Evolutionary conservation across 2,329 filamentous ascomycete genomes (phyloP).

Genomic region (Calonectria pauciramosa): DNA sequence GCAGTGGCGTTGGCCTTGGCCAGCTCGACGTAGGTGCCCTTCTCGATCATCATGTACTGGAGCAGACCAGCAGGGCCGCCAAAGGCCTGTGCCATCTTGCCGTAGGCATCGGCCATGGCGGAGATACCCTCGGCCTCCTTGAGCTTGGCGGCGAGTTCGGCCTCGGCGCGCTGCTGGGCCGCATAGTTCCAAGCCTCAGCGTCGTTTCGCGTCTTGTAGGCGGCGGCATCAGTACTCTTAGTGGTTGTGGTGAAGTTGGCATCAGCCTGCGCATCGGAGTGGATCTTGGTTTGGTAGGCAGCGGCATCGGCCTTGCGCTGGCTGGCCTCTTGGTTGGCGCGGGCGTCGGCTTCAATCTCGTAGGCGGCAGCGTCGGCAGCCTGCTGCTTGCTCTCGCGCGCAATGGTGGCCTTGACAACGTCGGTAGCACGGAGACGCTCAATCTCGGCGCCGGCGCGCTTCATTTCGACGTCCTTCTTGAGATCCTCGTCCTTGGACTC

Average conservation of each 20-base stretch:
- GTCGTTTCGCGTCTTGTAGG: conserved; percentile 64
- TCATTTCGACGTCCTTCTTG: conserved; percentile 82
- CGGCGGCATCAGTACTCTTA: conserved; percentile 77
- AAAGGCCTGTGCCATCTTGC: conserved; percentile 77
- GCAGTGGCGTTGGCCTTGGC: conserved; percentile 84
- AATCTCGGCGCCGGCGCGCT: conserved; percentile 83
- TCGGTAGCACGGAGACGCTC: conserved; percentile 83
- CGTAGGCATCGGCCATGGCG: conserved; percentile 87
- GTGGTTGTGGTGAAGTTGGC: conserved; percentile 72
- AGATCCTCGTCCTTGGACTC: conserved; percentile 85
- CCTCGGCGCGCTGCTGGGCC: conserved; percentile 67
- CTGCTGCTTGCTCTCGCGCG: conserved; percentile 77
- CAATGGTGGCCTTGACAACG: conserved; percentile 82
- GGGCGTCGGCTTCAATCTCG: conserved; percentile 73
- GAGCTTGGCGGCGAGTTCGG: conserved; percentile 70
- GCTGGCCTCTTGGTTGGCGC: conserved; percentile 65
- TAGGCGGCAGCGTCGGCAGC: conserved; percentile 76
- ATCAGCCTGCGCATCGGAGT: conserved; percentile 65
- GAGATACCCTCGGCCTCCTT: conserved; percentile 82
- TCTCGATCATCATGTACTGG: conserved; percentile 90
- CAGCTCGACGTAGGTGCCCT: conserved; percentile 82
- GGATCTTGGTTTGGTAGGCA: conserved; percentile 63
- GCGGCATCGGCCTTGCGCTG: conserved; percentile 66
- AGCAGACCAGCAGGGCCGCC: conserved; percentile 84
- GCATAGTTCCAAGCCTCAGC: conserved; percentile 57